A percentile compares a stretch with the other conserved stretches of the same genome.
phyloP scores from a whole-genome alignment of 495 filamentous ascomycete species.

The Penicillium pulvis region DNA sequence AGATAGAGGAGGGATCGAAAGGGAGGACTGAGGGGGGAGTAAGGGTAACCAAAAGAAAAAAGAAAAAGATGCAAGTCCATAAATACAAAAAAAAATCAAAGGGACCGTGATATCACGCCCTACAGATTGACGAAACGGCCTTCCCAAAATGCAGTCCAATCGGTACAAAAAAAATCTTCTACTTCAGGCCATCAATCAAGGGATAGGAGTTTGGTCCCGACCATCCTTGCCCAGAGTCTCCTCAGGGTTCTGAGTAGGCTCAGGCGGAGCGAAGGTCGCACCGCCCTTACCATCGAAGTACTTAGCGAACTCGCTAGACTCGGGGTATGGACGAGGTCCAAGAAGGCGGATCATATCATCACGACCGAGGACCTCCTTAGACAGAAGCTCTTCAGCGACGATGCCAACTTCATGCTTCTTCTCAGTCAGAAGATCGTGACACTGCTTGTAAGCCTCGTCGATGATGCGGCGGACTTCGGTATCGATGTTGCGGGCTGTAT shows the following conservation, averaged over 20 bases:
- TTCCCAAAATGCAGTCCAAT: conserved; percentile 26
- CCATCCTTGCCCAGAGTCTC: conserved; percentile 43
- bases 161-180: conserved; percentile 19
- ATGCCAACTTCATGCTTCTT: conserved; percentile 87
- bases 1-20: conserved; percentile 22
- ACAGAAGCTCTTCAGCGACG: conserved; percentile 89
- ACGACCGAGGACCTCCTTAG: conserved; percentile 84
- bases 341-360: conserved; percentile 91
- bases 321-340: conserved; percentile 78
- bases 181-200: conserved; percentile 33
- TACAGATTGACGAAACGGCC: conserved; percentile 19
- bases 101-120: conserved; percentile 33
- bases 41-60: conserved; percentile 17
- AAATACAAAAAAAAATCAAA: conserved; percentile 43
- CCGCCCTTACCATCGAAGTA: conserved; percentile 70
- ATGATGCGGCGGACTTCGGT: conserved; percentile 86
- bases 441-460: conserved; percentile 88
- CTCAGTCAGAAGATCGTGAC: conserved; percentile 75
- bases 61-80: conserved; percentile 38
- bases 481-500: conserved; percentile 90
- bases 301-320: conserved; percentile 86
- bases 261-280: conserved; percentile 58
- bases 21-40: conserved; percentile 29
- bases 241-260: conserved; percentile 44
- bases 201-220: conserved; percentile 46